Evolutionary conservation across 176 grass and related monocot species (phyloP).

Genomic region (bread wheat (Triticum aestivum)): IWGSC_CS_RefSeq_v2.1 NC_057807.1:444790036-444790535

Average conservation of each 20-base stretch:
- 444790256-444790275: too few relatives aligned
- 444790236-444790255: neutral
- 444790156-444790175: neutral
- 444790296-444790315: neutral
- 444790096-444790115: neutral
- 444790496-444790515: slow-evolving; percentile 15
- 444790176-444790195: neutral
- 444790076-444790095: too few relatives aligned
- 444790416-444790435: neutral
- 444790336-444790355: neutral
- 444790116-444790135: neutral
- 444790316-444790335: neutral
- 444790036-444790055: neutral
- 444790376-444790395: neutral
- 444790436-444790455: neutral
- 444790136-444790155: neutral
- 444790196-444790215: neutral
- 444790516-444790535: slow-evolving; percentile 3
- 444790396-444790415: too few relatives aligned
- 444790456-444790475: neutral
- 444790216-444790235: neutral
- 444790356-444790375: neutral
- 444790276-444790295: neutral
- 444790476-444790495: neutral
- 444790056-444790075: neutral